Percentiles rank a stretch among this genome's conserved stretches.
These are phyloP conservation scores for Paramecium primaurelia DNA, from an alignment of 73 alveolate species.

Conservation along the genomic window DNA sequence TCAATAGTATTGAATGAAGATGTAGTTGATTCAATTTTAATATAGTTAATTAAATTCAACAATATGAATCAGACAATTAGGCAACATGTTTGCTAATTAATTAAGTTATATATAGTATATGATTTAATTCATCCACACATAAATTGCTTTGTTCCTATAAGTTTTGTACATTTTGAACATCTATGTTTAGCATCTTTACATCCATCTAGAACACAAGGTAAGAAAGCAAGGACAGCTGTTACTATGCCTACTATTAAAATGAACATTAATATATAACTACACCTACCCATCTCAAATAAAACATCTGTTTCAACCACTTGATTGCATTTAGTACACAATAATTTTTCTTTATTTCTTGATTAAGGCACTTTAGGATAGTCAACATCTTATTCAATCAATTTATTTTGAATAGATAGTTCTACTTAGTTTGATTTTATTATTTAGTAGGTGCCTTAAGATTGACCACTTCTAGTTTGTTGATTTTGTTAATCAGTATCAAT, in stretches of 20 bases:
- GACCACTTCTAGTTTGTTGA: background rate
- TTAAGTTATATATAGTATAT: background rate
- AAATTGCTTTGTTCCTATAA: slow-evolving; percentile 13
- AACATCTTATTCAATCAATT: background rate
- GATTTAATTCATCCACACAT: background rate
- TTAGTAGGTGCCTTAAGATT: background rate
- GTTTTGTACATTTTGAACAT: background rate
- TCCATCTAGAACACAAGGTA: background rate
- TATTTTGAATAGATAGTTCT: background rate
- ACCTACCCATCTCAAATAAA: background rate
- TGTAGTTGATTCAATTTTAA: background rate
- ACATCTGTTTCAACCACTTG: background rate
- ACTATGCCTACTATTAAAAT: background rate
- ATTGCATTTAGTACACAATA: background rate
- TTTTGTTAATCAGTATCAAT: background rate
- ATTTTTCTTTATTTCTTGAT: background rate
- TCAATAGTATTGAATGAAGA: background rate
- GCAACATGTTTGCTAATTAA: background rate
- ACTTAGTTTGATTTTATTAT: background rate
- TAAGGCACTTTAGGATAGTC: slow-evolving; percentile 22
- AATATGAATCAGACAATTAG: background rate
- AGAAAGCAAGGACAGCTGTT: background rate
- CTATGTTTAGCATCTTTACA: slow-evolving; percentile 39
- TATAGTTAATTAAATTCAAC: background rate
- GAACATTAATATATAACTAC: background rate